Base-by-base conservation (phyloP, 2,329 filamentous ascomycete genomes). In the Alternaria burnsii region DNA sequence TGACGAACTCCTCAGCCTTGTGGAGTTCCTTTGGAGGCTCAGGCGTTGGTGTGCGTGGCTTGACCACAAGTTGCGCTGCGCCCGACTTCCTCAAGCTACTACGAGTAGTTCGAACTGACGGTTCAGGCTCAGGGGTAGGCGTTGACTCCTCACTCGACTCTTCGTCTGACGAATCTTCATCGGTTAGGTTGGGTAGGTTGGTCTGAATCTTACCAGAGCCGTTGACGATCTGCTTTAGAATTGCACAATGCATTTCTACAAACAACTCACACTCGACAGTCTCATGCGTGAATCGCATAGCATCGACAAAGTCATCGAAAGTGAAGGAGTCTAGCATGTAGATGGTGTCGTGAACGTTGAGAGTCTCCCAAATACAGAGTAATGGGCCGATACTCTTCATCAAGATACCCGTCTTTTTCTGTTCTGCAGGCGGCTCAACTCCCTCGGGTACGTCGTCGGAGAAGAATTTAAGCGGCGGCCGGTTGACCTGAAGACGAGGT, bases 331-430 rank as follows among this genome's bases (percentile, higher is more conserved):
- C 95, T 26, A 99, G 85, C 72, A 92, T 88, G 74, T 97, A 97
- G 18, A 97, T 90, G 72, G 97, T 93, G 74, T 93, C 97, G 75
- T 97, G 97, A n/a, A 99, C 94, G 72, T 97, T 99, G 34, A 99
- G 84, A 0, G 94, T 97, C 71, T 97, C 93, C 95, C 95, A 99
- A 0, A 92, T 92, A 79, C 97, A 94, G 24, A 99, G 81, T 16
- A 98, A 82, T 3, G 88, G 86, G 0, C 94, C 93, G n/a, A 97
- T 87, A 4, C 93, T 94, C 70, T 91, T 88, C 88, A 94, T 95
- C 20, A 89, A 82, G 55, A 98, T 88, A 40, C 89, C 87, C 43
- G 72, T 76, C 56, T 78, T 75, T 26, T 72, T 66, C 32, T 82
- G 76, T 5, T 73, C 66, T 36, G 79, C 68, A 16, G 76, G 72